Evolutionary conservation across 2,329 filamentous ascomycete genomes (phyloP), one percentile per base, ranked within the genome.

Genomic region (Acarospora socialis): DNA sequence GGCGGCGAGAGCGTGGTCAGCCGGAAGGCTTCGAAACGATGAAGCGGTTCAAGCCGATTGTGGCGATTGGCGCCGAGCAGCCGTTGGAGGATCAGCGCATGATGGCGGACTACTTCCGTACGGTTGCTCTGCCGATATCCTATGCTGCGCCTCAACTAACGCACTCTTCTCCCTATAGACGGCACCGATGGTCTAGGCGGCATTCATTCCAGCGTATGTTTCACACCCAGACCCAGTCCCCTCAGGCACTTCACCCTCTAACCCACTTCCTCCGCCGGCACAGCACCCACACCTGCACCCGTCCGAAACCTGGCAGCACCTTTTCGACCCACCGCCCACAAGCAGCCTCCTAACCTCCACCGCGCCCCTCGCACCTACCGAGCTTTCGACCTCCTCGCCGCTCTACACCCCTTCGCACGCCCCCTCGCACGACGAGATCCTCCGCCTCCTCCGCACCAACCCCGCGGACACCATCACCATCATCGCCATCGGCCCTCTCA

Each of bases 71-170:
- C 2, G 78, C 90, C 1, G 75, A 84, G 37, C 78, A 86, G 46
- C 81, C 90, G 3, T 59, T 98, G 17, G 81, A 83, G 35, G 83
- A 92, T 38, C 77, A 87, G 49, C 66, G 76, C 37, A 66, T 94
- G 49, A 70, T 77, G 59, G 78, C 77, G 2, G 81, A 87, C 54
- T 82, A 86, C 54, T 95, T 94, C 50, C 90, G 83, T 92, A 57
- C 50, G 77, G 58, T 13, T 34, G 18, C 9, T 2, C 26, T 24
- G 7, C 13, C 9, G 6, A 21, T 14, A 17, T 12, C 5, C 8
- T 15, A 12, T 27, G 6, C 30, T n/a, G 7, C 30, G 35, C 34
- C 29, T 25, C 12, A 14, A 31, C 23, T 30, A 12, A 28, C 18
- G 13, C n/a, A 23, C 21, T 15, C 13, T 17, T 28, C 39, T 33